phyloP scores from a whole-genome alignment of 176 grass and related monocot genomes.

The Echinochloa phyllopogon region DNA sequence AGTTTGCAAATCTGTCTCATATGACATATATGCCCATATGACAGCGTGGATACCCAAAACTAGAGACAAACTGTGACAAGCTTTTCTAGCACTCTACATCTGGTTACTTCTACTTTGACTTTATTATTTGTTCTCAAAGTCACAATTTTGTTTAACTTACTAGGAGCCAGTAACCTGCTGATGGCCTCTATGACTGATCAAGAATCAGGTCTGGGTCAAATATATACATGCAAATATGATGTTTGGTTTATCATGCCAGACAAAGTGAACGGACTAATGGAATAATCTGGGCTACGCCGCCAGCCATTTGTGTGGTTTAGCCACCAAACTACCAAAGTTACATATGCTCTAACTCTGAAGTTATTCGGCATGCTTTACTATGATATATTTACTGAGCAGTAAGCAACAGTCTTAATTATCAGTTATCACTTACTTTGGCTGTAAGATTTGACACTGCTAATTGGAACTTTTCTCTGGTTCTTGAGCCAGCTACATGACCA shows the following conservation, averaged over 20 bases:
- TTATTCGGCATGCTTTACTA: conserved; percentile 22
- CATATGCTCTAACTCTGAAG: conserved; percentile 9
- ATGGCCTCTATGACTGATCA: background rate
- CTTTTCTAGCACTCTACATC: conserved; percentile 17
- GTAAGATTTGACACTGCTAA: conserved; percentile 86
- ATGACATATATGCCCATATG: background rate
- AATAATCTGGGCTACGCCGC: background rate
- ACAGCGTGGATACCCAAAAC: background rate
- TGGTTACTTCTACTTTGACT: background rate
- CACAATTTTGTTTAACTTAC: conserved; percentile 22
- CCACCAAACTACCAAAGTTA: conserved; percentile 14
- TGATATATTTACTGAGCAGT: conserved; percentile 5
- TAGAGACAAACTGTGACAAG: background rate
- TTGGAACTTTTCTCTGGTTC: conserved; percentile 98
- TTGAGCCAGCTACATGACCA: conserved; percentile 81
- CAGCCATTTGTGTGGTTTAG: background rate
- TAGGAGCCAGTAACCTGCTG: background rate
- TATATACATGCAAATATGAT: conserved; percentile 18
- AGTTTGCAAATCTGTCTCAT: conserved; percentile 1
- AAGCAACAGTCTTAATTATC: conserved; percentile 24
- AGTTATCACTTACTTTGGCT: conserved; percentile 68
- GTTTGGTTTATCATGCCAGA: conserved; percentile 4
- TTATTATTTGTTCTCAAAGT: conserved; percentile 23
- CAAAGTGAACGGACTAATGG: background rate
- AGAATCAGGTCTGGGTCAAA: background rate